Base-by-base conservation (phyloP, 352 stramenopile species). In the Detonula confervacea region DNA sequence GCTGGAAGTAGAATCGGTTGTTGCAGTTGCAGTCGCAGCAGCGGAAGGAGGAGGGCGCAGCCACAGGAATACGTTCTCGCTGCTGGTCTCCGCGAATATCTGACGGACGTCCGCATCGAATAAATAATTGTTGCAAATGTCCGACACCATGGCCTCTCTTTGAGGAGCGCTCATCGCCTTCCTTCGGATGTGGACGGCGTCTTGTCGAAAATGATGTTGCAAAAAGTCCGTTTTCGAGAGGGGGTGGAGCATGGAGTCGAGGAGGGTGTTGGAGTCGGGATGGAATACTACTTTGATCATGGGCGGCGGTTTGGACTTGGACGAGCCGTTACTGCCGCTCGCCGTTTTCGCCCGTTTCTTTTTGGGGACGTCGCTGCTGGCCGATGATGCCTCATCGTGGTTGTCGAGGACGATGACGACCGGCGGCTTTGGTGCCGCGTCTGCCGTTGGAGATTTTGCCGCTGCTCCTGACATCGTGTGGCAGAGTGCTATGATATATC, bases 51-150 rank as follows among this genome's bases (percentile, higher is more conserved):
- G 54, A 62, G 49, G 57, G 25, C 47, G 71, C 0, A 93, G 67
- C 87, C 87, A 93, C 9, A 93, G 47, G 55, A 93, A 93, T 1
- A 91, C 78, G 70, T 84, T 87, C 9, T 93, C 85, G 14, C 67
- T 85, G 33, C 82, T 89, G 0, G 87, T 94, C 73, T 94, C 82
- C 54, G 61, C 49, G 44, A 92, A 82, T 64, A 94, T 84, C 39
- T 70, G 29, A 54, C 61, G 47, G 2, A 77, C 33, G 77, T 92
- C 70, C 3, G 92, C 71, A 55, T 77, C 62, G 57, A 83, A 89
- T 22, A 93, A 74, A 55, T 83, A 69, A 55, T 88, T 65, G 1
- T 86, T 22, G 25, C 63, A 68, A 49, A 87, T 87, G 20, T 67
- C 27, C 14, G 42, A n/a, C 11, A 84, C 63, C 29, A 84, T 37